Conservation (phyloP, 2,329 filamentous ascomycete species). For the Corynespora cassiicola region DNA sequence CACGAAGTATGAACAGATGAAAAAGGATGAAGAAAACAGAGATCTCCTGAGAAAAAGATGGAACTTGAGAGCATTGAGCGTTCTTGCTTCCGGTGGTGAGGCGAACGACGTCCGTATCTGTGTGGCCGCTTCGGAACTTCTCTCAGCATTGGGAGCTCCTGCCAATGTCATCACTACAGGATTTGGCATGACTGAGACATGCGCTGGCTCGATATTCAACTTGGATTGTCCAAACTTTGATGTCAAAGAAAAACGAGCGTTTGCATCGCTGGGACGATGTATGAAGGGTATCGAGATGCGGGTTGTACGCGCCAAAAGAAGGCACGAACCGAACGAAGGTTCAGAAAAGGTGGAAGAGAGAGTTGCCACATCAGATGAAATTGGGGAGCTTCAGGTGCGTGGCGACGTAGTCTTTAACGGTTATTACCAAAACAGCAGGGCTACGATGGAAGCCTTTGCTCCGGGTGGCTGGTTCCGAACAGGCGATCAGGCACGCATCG, state of each 20-base stretch:
- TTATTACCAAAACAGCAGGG: constrained; percentile 41
- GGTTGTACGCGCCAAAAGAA: constrained; percentile 29
- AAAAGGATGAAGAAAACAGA: constrained; percentile 1
- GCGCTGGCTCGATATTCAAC: constrained; percentile 57
- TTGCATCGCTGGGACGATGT: constrained; percentile 49
- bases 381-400: constrained; percentile 30
- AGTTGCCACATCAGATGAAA: constrained; percentile 11
- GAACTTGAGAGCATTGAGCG: constrained; percentile 38
- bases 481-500: constrained; percentile 28
- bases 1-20: constrained; percentile 1
- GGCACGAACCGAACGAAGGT: no score
- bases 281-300: constrained; percentile 51
- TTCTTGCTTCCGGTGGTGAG: constrained; percentile 55
- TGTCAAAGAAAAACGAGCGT: constrained; percentile 22
- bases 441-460: constrained; percentile 26
- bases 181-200: constrained; percentile 62
- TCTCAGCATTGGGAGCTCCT: constrained; percentile 41
- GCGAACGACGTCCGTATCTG: constrained; percentile 49
- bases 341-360: constrained; percentile 8
- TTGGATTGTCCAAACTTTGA: constrained; percentile 51
- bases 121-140: constrained; percentile 24
- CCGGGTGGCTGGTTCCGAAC: constrained; percentile 31
- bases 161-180: constrained; percentile 48
- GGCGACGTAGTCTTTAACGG: constrained; percentile 48
- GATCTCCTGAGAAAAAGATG: no score